These are phyloP conservation scores for Xenoacremonium recifei DNA, from an alignment of 2,329 filamentous ascomycete genomes.

Conservation along the genomic window DNA sequence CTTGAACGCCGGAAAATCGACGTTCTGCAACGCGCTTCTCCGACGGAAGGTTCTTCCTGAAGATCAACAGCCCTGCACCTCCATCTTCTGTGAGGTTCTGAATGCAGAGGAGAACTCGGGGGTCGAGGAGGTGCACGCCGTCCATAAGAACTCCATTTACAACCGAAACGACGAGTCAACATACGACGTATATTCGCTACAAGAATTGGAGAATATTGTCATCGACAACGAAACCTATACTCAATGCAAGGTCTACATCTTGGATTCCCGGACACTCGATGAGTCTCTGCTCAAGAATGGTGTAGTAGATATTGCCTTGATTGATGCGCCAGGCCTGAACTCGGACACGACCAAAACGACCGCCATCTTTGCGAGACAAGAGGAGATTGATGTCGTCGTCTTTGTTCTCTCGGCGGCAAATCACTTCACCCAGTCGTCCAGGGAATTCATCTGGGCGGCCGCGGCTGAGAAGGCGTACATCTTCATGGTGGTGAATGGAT, in stretches of 20 bases:
- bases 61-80: slow-evolving; percentile 96
- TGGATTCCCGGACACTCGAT: slow-evolving; percentile 83
- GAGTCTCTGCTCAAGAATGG: slow-evolving; percentile 96
- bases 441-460: slow-evolving; percentile 94
- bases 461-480: slow-evolving; percentile 97
- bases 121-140: slow-evolving; percentile 91
- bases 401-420: slow-evolving; percentile 98
- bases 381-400: slow-evolving; percentile 98
- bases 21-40: slow-evolving; percentile 96
- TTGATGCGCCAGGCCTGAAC: slow-evolving; percentile 94
- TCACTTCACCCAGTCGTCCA: slow-evolving; percentile 96
- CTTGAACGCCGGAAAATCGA: slow-evolving; percentile 95
- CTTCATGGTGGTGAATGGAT: slow-evolving; percentile 98
- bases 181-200: slow-evolving; percentile 80
- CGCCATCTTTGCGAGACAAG: slow-evolving; percentile 92
- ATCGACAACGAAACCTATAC: slow-evolving; percentile 84
- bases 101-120: slow-evolving; percentile 89
- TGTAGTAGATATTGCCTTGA: slow-evolving; percentile 95
- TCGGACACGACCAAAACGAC: slow-evolving; percentile 96
- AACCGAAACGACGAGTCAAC: slow-evolving; percentile 90
- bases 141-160: slow-evolving; percentile 78
- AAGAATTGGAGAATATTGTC: slow-evolving; percentile 84
- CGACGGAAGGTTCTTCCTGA: slow-evolving; percentile 91
- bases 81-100: slow-evolving; percentile 96
- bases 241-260: slow-evolving; percentile 96